Conservation (phyloP, 306 rosid genomes). For the Trichosanthes cucumerina region DNA sequence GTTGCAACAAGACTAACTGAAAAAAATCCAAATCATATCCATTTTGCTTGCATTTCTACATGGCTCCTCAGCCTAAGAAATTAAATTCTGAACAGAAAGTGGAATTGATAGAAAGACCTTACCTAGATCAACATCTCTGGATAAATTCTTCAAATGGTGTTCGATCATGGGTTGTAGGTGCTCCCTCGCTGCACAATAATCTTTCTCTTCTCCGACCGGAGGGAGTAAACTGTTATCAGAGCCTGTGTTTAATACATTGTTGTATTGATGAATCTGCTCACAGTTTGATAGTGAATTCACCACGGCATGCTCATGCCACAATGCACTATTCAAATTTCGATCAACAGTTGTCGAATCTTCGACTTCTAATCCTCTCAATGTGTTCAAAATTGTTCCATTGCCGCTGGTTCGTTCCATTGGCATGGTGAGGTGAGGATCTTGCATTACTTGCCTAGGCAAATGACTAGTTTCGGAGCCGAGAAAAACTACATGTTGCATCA, state of each 20-base stretch:
- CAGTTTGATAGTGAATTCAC: conserved; percentile 27
- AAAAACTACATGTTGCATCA: conserved; percentile 29
- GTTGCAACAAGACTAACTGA: not conserved
- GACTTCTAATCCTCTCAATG: conserved; percentile 29
- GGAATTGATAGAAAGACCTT: conserved; percentile 7
- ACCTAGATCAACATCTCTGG: conserved; percentile 48
- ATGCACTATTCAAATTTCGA: conserved; percentile 24
- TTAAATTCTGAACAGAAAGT: not conserved
- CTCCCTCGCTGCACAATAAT: conserved; percentile 45
- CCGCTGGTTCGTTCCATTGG: conserved; percentile 23
- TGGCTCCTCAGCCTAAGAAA: not conserved
- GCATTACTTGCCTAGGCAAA: conserved; percentile 35
- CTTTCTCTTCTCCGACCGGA: conserved; percentile 28
- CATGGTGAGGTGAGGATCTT: conserved; percentile 29
- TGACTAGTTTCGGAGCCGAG: conserved; percentile 28
- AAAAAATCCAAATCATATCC: not conserved
- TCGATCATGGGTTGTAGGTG: conserved; percentile 48
- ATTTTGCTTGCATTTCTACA: not conserved
- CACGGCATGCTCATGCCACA: conserved; percentile 42
- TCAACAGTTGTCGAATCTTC: conserved; percentile 26
- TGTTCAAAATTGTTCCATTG: conserved; percentile 17
- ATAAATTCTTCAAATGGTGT: conserved; percentile 49
- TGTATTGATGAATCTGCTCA: conserved; percentile 41
- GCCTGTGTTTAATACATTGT: conserved; percentile 28
- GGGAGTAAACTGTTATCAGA: conserved; percentile 19